phyloP scores from a whole-genome alignment of 2,329 filamentous ascomycete species.

The Setomelanomma holmii region DNA sequence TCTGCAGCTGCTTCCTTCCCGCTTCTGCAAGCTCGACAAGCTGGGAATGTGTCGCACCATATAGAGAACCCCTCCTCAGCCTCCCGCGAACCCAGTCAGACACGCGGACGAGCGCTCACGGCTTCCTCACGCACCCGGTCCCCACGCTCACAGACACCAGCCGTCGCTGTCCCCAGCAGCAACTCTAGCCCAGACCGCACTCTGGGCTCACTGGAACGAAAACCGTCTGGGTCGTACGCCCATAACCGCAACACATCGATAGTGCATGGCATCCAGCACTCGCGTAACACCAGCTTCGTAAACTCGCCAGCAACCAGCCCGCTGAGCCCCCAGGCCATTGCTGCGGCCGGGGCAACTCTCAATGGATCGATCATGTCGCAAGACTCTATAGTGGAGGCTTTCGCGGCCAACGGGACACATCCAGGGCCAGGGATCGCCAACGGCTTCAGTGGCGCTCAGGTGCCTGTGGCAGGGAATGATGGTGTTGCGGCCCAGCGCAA shows the following conservation, averaged over 20 bases:
- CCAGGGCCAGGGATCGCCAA: slow-evolving; percentile 15
- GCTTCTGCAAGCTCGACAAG: slow-evolving; percentile 48
- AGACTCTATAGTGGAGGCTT: slow-evolving; percentile 48
- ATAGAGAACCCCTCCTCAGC: slow-evolving; percentile 38
- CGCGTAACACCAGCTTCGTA: slow-evolving; percentile 83
- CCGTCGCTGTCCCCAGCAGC: slow-evolving; percentile 37
- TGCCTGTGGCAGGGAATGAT: too few species aligned
- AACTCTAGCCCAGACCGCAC: slow-evolving; percentile 50
- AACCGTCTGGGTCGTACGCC: slow-evolving; percentile 69
- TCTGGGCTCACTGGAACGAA: slow-evolving; percentile 53
- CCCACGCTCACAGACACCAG: slow-evolving; percentile 54
- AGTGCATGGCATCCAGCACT: slow-evolving; percentile 94
- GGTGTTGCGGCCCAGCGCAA: slow-evolving; percentile 40
- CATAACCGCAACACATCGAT: slow-evolving; percentile 97
- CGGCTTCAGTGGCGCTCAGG: slow-evolving; percentile 20
- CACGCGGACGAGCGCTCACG: slow-evolving; percentile 56
- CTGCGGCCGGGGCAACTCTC: slow-evolving; percentile 51
- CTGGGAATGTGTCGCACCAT: slow-evolving; percentile 49
- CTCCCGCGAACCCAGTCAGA: slow-evolving; percentile 53
- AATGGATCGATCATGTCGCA: slow-evolving; percentile 52
- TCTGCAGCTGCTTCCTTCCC: slow-evolving; percentile 48
- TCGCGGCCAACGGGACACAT: slow-evolving; percentile 39
- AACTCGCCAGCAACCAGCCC: slow-evolving; percentile 80
- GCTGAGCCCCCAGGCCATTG: slow-evolving; percentile 85
- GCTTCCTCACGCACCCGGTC: slow-evolving; percentile 52